These are phyloP conservation scores for Candida tallmaniae DNA, from an alignment of 805 yeast species.

Conservation along the genomic window DNA sequence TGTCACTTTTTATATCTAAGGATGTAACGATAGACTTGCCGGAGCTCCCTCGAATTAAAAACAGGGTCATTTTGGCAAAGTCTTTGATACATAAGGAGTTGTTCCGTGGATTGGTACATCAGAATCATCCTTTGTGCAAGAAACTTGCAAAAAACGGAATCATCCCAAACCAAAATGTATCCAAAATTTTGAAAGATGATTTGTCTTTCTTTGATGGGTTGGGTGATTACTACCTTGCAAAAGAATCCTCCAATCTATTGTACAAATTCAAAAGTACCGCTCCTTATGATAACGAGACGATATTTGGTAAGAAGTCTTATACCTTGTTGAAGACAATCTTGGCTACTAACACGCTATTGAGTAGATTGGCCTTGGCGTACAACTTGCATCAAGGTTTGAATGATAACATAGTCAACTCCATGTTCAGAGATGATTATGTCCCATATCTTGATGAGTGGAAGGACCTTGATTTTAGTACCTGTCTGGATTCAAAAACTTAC, in stretches of 20 bases:
- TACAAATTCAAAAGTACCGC: slow-evolving; percentile 20
- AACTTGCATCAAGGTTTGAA: slow-evolving; percentile 29
- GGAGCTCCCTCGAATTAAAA: slow-evolving; percentile 26
- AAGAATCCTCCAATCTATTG: slow-evolving; percentile 31
- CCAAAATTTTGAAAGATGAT: slow-evolving; percentile 25
- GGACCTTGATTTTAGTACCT: slow-evolving; percentile 10
- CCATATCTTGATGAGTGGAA: slow-evolving; percentile 18
- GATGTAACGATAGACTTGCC: slow-evolving; percentile 27
- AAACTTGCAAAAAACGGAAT: slow-evolving; percentile 15
- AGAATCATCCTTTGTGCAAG: slow-evolving; percentile 24
- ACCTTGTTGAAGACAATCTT: slow-evolving; percentile 25
- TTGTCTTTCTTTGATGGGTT: slow-evolving; percentile 38
- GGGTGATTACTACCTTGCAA: slow-evolving; percentile 36
- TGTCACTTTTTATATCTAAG: slow-evolving; percentile 21
- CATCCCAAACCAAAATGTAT: slow-evolving; percentile 16
- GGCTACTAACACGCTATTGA: slow-evolving; percentile 34
- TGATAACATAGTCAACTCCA: slow-evolving; percentile 22
- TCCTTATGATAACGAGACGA: slow-evolving; percentile 13
- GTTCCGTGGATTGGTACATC: slow-evolving; percentile 23
- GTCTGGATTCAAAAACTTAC: slow-evolving; percentile 7
- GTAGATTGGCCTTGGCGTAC: slow-evolving; percentile 33
- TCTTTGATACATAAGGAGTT: slow-evolving; percentile 37
- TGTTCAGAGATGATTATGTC: slow-evolving; percentile 23
- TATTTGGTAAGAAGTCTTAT: slow-evolving; percentile 25
- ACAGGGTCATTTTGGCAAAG: slow-evolving; percentile 26